A percentile compares a stretch with the other conserved stretches of the same genome.
Conservation (phyloP, 1,139 yeast genomes). For the Kurtzmaniella quercitrusa region DNA sequence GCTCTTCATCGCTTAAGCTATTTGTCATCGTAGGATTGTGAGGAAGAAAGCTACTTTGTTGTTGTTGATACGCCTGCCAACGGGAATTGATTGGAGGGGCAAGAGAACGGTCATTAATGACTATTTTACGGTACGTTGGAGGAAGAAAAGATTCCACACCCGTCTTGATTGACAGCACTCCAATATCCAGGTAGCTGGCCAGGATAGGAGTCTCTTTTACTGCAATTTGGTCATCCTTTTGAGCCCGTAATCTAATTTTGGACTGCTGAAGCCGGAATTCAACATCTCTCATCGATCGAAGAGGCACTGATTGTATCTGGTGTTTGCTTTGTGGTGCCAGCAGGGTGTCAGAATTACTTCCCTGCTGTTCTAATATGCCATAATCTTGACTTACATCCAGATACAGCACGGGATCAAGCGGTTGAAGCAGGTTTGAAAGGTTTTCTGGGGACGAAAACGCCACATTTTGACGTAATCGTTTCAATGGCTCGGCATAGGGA, state of each 20-base stretch:
- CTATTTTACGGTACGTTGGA: slow-evolving; percentile 14
- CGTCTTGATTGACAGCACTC: slow-evolving; percentile 23
- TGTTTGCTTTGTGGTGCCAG: neutral
- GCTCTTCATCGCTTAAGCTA: slow-evolving; percentile 9
- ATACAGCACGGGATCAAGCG: neutral
- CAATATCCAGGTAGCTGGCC: slow-evolving; percentile 35
- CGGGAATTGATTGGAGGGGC: neutral
- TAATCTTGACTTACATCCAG: neutral
- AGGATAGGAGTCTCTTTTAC: slow-evolving; percentile 9
- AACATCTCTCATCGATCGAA: slow-evolving; percentile 15
- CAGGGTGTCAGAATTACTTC: neutral
- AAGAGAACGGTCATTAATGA: neutral
- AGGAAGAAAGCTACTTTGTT: neutral
- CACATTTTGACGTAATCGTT: neutral
- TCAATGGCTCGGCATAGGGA: neutral
- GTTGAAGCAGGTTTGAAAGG: neutral
- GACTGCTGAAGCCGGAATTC: slow-evolving; percentile 18
- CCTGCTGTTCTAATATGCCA: neutral
- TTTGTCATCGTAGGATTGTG: neutral
- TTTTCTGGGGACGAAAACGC: neutral
- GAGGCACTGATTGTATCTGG: slow-evolving; percentile 1
- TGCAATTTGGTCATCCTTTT: slow-evolving; percentile 8
- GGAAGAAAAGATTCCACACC: slow-evolving; percentile 31
- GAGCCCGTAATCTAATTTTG: slow-evolving; percentile 12
- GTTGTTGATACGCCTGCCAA: neutral